Percentiles rank a stretch among this genome's conserved stretches.
phyloP scores from a whole-genome alignment of 768 basidiomycete genomes.

The Tylopilus rubrobrunneus region DNA sequence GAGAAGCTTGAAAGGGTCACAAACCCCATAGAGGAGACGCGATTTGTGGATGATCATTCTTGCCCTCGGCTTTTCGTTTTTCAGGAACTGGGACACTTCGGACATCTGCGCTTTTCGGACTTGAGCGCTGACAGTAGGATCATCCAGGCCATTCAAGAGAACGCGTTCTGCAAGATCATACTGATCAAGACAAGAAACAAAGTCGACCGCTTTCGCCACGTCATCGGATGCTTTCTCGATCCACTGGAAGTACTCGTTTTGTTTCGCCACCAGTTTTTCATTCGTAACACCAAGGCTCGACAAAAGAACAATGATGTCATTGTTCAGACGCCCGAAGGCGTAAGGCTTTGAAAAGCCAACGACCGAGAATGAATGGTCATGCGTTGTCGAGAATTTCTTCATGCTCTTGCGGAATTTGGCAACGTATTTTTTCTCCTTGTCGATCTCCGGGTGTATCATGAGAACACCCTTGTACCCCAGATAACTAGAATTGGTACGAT shows the following conservation, averaged over 20 bases:
- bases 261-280: constrained; percentile 52
- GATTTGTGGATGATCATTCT: constrained; percentile 63
- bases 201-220: constrained; percentile 49
- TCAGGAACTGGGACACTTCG: constrained; percentile 50
- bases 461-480: constrained; percentile 71
- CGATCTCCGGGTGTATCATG: constrained; percentile 61
- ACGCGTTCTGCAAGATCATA: constrained; percentile 49
- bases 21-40: constrained; percentile 61
- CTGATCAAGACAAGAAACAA: constrained; percentile 49
- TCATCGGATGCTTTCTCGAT: constrained; percentile 47
- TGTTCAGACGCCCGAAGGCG: constrained; percentile 63
- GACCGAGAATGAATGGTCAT: constrained; percentile 61
- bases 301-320: constrained; percentile 64
- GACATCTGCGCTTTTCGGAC: constrained; percentile 43
- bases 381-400: constrained; percentile 61
- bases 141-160: constrained; percentile 52
- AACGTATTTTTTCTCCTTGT: constrained; percentile 40
- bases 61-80: constrained; percentile 51
- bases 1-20: constrained; percentile 60
- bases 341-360: constrained; percentile 63
- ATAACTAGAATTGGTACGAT: constrained; percentile 39
- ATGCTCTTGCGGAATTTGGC: constrained; percentile 64
- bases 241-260: constrained; percentile 57
- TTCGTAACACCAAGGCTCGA: constrained; percentile 58
- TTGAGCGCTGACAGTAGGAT: constrained; percentile 35